These are phyloP conservation scores for Xylariaceae sp. DNA, from an alignment of 2,329 filamentous ascomycete genomes.

Conservation along the genomic window DNA sequence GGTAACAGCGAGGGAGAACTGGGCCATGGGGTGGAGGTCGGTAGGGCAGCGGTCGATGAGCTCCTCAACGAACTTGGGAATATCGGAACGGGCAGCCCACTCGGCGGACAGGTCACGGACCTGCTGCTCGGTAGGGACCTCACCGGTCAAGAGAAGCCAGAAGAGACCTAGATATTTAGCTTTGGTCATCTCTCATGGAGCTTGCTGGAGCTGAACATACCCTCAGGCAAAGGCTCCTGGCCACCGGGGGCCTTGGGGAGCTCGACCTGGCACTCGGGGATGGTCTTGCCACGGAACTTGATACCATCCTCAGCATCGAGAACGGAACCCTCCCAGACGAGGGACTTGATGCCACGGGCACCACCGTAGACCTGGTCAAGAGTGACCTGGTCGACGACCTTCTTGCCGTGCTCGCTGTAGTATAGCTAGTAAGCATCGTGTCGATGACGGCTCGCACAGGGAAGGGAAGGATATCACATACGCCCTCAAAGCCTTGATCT, in stretches of 20 bases:
- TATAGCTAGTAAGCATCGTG: constrained; percentile 26
- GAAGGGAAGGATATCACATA: constrained; percentile 42
- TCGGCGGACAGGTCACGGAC: constrained; percentile 96
- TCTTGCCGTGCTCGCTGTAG: constrained; percentile 81
- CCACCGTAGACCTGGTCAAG: constrained; percentile 99
- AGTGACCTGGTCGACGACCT: constrained; percentile 94
- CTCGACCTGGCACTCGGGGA: constrained; percentile 96
- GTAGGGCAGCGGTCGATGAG: constrained; percentile 99
- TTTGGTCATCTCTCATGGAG: constrained; percentile 2
- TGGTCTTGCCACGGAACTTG: constrained; percentile 98
- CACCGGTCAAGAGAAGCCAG: constrained; percentile 97
- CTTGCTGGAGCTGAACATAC: constrained; percentile 36
- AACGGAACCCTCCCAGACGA: constrained; percentile 98
- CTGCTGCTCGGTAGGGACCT: constrained; percentile 97
- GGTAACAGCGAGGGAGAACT: constrained; percentile 96
- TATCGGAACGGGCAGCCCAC: constrained; percentile 94
- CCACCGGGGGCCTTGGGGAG: constrained; percentile 96
- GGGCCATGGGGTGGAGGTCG: constrained; percentile 98
- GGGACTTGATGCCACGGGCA: constrained; percentile 96
- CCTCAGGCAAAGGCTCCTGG: constrained; percentile 94
- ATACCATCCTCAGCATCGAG: constrained; percentile 99
- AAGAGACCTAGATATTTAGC: constrained; percentile 61
- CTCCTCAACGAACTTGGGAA: constrained; percentile 98
- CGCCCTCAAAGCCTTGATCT: constrained; percentile 98
- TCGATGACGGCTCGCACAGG: constrained; percentile 15